Conservation (phyloP, 2,329 filamentous ascomycete genomes). For the Exophiala oligosperma region DNA sequence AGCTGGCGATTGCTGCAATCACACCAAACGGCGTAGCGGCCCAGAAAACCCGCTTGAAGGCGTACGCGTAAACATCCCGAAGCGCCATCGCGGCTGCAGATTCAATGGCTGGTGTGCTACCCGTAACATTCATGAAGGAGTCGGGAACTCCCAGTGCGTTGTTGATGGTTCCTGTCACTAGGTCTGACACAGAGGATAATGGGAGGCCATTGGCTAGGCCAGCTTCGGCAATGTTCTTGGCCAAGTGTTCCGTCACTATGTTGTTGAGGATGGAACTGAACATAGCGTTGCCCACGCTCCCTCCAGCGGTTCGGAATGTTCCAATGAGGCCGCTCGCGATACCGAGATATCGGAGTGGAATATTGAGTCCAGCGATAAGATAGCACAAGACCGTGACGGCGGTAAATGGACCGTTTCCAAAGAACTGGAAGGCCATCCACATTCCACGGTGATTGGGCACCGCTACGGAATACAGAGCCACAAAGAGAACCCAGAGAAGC, state of each 20-base stretch:
- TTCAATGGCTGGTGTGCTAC: slow-evolving; percentile 36
- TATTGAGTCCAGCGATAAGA: slow-evolving; percentile 4
- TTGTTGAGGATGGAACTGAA: slow-evolving; percentile 28
- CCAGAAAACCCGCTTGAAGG: slow-evolving; percentile 45
- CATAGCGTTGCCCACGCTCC: slow-evolving; percentile 29
- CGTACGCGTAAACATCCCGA: slow-evolving; percentile 42
- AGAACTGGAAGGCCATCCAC: slow-evolving; percentile 25
- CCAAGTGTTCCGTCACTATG: not conserved
- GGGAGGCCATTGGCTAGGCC: slow-evolving; percentile 41
- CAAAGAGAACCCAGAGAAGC: slow-evolving; percentile 26
- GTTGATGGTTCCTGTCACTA: slow-evolving; percentile 38
- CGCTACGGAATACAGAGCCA: slow-evolving; percentile 15
- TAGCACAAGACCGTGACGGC: not conserved
- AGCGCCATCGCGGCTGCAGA: slow-evolving; percentile 37
- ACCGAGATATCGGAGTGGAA: slow-evolving; percentile 5
- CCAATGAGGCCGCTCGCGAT: slow-evolving; percentile 10
- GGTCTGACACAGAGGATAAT: slow-evolving; percentile 31
- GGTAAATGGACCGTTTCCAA: slow-evolving; percentile 7
- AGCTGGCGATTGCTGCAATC: slow-evolving; percentile 7
- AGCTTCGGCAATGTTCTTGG: slow-evolving; percentile 27
- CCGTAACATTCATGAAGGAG: slow-evolving; percentile 31
- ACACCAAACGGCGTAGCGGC: slow-evolving; percentile 23
- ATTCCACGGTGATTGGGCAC: slow-evolving; percentile 11
- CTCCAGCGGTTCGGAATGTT: slow-evolving; percentile 12
- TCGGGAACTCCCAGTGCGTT: slow-evolving; percentile 31